Evolutionary conservation across 2,329 filamentous ascomycete species (phyloP), one percentile per base, ranked within the genome.

Genomic region (Paecilomyces dactylethromorphus): DNA sequence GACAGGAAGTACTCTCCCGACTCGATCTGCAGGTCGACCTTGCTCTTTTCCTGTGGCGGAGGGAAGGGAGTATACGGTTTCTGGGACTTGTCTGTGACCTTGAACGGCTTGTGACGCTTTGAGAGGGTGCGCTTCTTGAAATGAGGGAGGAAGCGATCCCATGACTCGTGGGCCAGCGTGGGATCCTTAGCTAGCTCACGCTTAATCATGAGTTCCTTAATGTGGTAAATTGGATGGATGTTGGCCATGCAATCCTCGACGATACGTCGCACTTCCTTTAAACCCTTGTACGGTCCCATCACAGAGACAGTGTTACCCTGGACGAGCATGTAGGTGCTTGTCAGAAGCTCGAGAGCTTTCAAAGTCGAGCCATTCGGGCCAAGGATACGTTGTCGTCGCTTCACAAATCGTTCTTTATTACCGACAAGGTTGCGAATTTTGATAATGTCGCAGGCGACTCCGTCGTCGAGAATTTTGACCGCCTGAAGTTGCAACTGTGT

Each of bases 31-130:
- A 92, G 78, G 77, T 99, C 94, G 68, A 99, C 85, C 85, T 97
- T 99, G 85, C 92, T 97, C 90, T 96, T 96, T 82, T 99, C 93
- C 65, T 92, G 92, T 51, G 92, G 85, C 6, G 94, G 94, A 54
- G 94, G 94, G 87, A 99, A 99, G 10, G 94, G 93, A 64, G 95
- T 99, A 81, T 97, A 99, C 12, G 82, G 77, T 84, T 96, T 97
- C 84, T 93, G 96, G 72, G 81, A 77, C 84, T 99, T 99, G 81
- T 99, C 92, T 57, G 85, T 91, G 71, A 99, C 87, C 70, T 90
- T 91, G 81, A 85, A 85, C 0, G 94, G 95, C 67, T 87, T 86
- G 65, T 86, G 85, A 65, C 94, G 84, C 79, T 92, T 92, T 79
- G 86, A 92, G 64, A 97, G 83, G 58, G 88, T 93, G 70, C 91